These are phyloP conservation scores for Echium plantagineum DNA, from an alignment of 257 asterid species.

Conservation along the genomic window DNA sequence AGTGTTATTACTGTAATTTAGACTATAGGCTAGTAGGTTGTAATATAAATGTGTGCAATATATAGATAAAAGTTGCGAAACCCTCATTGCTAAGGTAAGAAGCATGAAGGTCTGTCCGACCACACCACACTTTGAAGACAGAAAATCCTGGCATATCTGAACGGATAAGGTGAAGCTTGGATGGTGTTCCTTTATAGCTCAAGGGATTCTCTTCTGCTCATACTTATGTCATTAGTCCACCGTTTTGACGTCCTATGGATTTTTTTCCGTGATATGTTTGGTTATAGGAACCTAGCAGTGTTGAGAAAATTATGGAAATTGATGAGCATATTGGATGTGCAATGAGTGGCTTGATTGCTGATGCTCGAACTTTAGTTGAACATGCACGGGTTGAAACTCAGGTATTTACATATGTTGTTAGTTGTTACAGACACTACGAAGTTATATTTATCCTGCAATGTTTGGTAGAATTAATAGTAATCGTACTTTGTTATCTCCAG, in stretches of 20 bases:
- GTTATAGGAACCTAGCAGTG: constrained; percentile 40
- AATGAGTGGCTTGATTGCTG: constrained; percentile 95
- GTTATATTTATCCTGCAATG: background rate
- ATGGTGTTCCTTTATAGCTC: too few species aligned
- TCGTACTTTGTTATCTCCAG: constrained; percentile 22
- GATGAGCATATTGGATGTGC: constrained; percentile 95
- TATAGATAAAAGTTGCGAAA: too few species aligned
- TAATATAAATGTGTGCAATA: too few species aligned
- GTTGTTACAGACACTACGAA: background rate
- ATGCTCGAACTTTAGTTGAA: constrained; percentile 93
- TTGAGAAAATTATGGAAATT: constrained; percentile 77
- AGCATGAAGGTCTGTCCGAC: too few species aligned
- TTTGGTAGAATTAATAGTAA: constrained; percentile 3
- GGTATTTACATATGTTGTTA: constrained; percentile 26
- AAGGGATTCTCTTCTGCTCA: too few species aligned
- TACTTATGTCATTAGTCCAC: too few species aligned
- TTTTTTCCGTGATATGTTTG: background rate
- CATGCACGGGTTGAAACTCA: constrained; percentile 97
- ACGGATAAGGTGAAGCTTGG: too few species aligned
- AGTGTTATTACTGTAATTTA: too few species aligned
- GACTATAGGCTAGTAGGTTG: too few species aligned
- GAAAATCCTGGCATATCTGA: too few species aligned
- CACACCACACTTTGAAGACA: too few species aligned
- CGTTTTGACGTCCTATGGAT: background rate
- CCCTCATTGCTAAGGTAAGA: too few species aligned